Evolutionary conservation across 2,329 filamentous ascomycete genomes (phyloP).

Genomic region (Westerdykella sp.): DNA sequence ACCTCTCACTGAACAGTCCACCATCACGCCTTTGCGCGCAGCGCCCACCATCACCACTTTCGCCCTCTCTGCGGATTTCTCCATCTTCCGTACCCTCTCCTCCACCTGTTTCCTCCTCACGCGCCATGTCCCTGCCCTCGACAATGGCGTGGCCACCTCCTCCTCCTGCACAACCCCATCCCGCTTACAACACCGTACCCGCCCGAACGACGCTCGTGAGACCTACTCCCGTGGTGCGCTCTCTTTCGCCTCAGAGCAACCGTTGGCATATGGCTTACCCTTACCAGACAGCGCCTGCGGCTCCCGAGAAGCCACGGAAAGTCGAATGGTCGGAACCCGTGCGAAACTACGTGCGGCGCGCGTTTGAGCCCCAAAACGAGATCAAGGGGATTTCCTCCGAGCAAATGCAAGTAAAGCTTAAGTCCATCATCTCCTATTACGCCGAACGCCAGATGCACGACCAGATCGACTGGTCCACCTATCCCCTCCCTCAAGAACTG

Average conservation of each 20-base stretch:
- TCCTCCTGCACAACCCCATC: constrained; percentile 21
- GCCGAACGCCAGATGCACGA: constrained; percentile 68
- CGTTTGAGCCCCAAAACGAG: constrained; percentile 67
- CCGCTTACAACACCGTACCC: constrained; percentile 44
- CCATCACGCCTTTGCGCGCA: neutral
- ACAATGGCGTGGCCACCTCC: constrained; percentile 21
- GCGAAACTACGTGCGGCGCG: constrained; percentile 80
- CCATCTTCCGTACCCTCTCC: neutral
- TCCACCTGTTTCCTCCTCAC: constrained; percentile 4
- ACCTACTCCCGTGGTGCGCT: constrained; percentile 2
- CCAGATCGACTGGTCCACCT: constrained; percentile 71
- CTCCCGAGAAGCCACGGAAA: constrained; percentile 46
- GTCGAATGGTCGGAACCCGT: constrained; percentile 78
- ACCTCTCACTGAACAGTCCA: constrained; percentile 3
- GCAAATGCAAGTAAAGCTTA: constrained; percentile 80
- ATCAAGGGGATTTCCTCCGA: constrained; percentile 40
- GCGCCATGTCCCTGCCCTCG: constrained; percentile 25
- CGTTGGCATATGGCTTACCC: neutral
- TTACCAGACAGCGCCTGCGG: constrained; percentile 5
- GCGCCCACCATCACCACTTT: too few relatives aligned
- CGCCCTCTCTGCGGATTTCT: constrained; percentile 6
- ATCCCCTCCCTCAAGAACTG: constrained; percentile 80
- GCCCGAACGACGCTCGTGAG: constrained; percentile 37
- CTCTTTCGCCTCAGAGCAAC: neutral
- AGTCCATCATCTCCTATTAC: constrained; percentile 74